phyloP scores from a whole-genome alignment of 2,329 filamentous ascomycete species.

The Epichloe baconii region DNA sequence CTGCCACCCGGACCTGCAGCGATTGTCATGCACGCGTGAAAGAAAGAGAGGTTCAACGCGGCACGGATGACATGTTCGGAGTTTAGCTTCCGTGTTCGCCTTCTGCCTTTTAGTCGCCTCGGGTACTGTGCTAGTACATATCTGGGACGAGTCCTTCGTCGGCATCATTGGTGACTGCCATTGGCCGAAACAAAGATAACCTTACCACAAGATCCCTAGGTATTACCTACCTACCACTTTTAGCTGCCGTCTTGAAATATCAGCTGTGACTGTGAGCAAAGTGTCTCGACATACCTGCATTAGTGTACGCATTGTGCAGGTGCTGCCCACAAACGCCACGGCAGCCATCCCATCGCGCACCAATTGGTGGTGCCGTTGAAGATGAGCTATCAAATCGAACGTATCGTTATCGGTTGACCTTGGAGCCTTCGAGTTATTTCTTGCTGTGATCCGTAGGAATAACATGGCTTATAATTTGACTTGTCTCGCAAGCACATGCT shows the following conservation, averaged over 20 bases:
- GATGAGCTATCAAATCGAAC: not conserved
- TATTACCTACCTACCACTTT: too few relatives aligned
- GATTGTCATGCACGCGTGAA: too few relatives aligned
- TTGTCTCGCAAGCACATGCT: not conserved
- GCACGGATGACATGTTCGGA: not conserved
- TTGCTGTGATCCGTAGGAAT: not conserved
- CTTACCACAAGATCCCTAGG: too few relatives aligned
- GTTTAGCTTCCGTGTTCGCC: not conserved
- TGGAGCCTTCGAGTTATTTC: not conserved
- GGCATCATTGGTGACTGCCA: not conserved
- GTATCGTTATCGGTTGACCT: not conserved
- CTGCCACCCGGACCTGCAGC: too few relatives aligned
- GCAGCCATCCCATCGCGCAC: not conserved
- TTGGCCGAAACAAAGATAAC: not conserved
- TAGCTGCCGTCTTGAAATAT: too few relatives aligned
- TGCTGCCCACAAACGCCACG: not conserved
- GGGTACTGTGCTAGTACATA: not conserved
- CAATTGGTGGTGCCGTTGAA: not conserved
- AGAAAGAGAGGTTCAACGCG: not conserved
- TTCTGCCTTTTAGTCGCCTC: not conserved
- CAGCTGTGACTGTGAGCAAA: not conserved
- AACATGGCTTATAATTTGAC: not conserved
- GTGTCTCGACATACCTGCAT: slow-evolving; percentile 7
- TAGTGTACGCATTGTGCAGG: slow-evolving; percentile 1
- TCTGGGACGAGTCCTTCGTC: not conserved